These are phyloP conservation scores for Melanopsichium pennsylvanicum DNA, from an alignment of 1,284 basidiomycete species.

Conservation along the genomic window DNA sequence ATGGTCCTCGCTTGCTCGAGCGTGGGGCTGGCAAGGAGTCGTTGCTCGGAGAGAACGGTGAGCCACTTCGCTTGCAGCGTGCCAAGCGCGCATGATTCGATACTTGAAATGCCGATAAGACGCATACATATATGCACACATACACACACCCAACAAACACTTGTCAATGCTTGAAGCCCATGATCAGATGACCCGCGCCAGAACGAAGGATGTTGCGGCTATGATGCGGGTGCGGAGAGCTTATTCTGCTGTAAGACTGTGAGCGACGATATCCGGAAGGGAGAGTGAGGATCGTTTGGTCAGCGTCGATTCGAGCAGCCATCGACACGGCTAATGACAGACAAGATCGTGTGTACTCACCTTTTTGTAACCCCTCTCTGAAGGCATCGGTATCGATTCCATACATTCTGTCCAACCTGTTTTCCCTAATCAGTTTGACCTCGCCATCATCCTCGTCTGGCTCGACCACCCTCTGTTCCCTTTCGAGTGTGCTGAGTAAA, in stretches of 20 bases:
- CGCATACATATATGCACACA: too few species aligned
- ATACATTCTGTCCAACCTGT: constrained; percentile 18
- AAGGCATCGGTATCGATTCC: constrained; percentile 58
- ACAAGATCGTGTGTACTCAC: constrained; percentile 22
- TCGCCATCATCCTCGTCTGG: constrained; percentile 15
- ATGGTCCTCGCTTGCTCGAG: constrained; percentile 61
- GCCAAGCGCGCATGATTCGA: constrained; percentile 51
- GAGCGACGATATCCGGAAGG: not conserved
- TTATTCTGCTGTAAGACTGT: constrained; percentile 44
- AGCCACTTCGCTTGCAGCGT: constrained; percentile 57
- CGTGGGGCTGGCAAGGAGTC: constrained; percentile 43
- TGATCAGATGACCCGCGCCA: too few species aligned
- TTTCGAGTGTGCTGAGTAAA: constrained; percentile 70
- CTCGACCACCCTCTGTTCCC: constrained; percentile 33
- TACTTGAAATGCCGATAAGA: too few species aligned
- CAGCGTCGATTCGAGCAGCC: too few species aligned
- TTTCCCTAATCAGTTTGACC: constrained; percentile 2
- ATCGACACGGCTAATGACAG: too few species aligned
- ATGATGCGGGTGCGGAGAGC: constrained; percentile 32
- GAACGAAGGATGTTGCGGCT: too few species aligned
- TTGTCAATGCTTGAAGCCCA: too few species aligned
- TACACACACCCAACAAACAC: too few species aligned
- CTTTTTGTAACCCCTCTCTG: constrained; percentile 45
- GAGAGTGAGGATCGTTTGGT: not conserved
- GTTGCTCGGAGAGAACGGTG: constrained; percentile 53